These are phyloP conservation scores for Usnea hakonensis DNA, from an alignment of 495 filamentous ascomycete genomes.

Conservation along the genomic window DNA sequence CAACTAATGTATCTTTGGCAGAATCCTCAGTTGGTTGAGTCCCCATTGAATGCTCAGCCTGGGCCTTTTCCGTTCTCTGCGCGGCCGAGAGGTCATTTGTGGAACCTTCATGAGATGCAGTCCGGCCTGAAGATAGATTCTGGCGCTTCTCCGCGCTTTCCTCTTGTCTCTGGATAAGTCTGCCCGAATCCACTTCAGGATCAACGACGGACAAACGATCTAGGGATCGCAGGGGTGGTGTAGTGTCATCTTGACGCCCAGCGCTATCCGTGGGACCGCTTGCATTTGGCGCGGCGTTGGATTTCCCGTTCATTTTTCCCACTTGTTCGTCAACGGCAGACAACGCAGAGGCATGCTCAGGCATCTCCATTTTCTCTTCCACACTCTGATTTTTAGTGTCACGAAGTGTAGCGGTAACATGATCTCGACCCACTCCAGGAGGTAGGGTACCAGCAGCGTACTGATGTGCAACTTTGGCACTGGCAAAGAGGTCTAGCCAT, in stretches of 20 bases:
- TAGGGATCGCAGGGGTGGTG: neutral
- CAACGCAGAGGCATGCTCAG: neutral
- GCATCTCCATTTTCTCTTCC: neutral
- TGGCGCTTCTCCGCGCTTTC: neutral
- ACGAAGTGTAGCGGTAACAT: neutral
- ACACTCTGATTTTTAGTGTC: neutral
- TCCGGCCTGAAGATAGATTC: neutral
- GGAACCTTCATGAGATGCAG: neutral
- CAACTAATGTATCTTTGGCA: neutral
- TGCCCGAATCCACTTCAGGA: neutral
- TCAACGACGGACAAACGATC: neutral
- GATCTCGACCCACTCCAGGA: slow-evolving; percentile 15
- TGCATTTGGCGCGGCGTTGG: neutral
- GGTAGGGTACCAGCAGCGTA: slow-evolving; percentile 21
- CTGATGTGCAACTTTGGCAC: slow-evolving; percentile 45
- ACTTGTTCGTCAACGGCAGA: neutral
- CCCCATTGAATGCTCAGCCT: neutral
- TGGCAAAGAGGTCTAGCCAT: slow-evolving; percentile 78
- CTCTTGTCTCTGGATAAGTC: neutral
- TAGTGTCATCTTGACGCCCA: neutral
- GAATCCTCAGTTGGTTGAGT: neutral
- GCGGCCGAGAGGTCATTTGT: neutral
- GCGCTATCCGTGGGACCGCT: neutral
- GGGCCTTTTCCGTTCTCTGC: neutral
- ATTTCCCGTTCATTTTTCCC: neutral